phyloP scores from a whole-genome alignment of 306 rosid genomes.

The Quercus variabilis region DNA sequence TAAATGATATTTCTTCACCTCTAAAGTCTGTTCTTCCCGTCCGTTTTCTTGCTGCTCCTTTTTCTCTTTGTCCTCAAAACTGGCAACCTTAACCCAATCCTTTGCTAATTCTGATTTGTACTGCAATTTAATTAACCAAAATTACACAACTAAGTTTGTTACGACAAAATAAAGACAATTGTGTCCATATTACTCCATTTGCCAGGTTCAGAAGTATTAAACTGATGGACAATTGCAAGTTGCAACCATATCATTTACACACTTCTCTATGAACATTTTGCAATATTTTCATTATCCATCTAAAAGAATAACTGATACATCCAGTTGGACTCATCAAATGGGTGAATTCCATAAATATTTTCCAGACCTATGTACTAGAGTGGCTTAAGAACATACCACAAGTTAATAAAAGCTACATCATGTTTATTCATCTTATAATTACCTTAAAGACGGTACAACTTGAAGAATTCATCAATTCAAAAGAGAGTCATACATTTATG shows the following conservation, averaged over 20 bases:
- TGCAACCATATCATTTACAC: not conserved
- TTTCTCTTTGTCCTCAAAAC: slow-evolving; percentile 26
- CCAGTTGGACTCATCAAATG: slow-evolving; percentile 6
- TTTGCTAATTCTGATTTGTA: slow-evolving; percentile 24
- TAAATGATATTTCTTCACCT: slow-evolving; percentile 20
- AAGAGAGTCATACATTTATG: not conserved
- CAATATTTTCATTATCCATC: not conserved
- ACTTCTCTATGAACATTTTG: slow-evolving; percentile 2
- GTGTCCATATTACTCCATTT: not conserved
- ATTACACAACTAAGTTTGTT: slow-evolving; percentile 9
- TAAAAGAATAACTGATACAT: slow-evolving; percentile 2
- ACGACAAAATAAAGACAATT: not conserved
- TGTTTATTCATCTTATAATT: slow-evolving; percentile 8
- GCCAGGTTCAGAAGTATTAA: not conserved
- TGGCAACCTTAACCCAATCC: slow-evolving; percentile 18
- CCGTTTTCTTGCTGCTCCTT: slow-evolving; percentile 24
- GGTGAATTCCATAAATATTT: slow-evolving; percentile 9
- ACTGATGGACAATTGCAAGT: too few species aligned
- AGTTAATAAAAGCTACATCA: not conserved
- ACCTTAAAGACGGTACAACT: slow-evolving; percentile 14
- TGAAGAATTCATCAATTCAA: slow-evolving; percentile 18
- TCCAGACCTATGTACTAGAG: slow-evolving; percentile 3
- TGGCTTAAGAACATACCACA: slow-evolving; percentile 4
- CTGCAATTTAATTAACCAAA: slow-evolving; percentile 48
- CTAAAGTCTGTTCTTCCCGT: slow-evolving; percentile 9